Evolutionary conservation across 2,329 filamentous ascomycete genomes (phyloP), one percentile per base, ranked within the genome.

Genomic region (Pseudogymnoascus sp.): DNA sequence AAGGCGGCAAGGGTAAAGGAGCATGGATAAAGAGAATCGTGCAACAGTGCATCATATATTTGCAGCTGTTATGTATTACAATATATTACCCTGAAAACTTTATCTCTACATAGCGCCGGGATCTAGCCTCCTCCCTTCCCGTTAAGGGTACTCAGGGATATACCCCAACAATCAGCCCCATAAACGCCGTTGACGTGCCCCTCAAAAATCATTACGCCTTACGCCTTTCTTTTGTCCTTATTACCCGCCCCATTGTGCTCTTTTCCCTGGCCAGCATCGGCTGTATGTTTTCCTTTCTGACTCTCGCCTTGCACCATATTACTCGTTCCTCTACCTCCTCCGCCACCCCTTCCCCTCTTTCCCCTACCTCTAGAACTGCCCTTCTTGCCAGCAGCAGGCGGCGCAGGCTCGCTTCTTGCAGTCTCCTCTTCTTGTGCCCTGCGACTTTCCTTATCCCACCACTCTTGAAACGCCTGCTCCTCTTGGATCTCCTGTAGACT

Each of bases 391-490:
- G 21, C 36, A 39, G 35, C 38, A 59, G 27, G 27, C 4, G 12
- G 33, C 9, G 64, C 63, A 38, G 68, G 48, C 13, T 55, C 48
- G 15, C 48, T 68, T 60, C 71, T 35, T 10, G 25, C 41, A 1
- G 17, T 71, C 55, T 70, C 68, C 62, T 72, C 69, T 67, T 88
- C 84, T 66, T 88, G 87, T 38, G 88, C 84, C 29, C 89, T 81
- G 64, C 82, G 81, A 69, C 87, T 91, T 74, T 96, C 92, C 65
- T 89, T 86, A 67, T 95, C 91, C 92, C 92, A 96, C 92, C 92
- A 96, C 72, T 95, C 87, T 72, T 97, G 91, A 72, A 99, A 99
- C 60, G 91, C 91, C 72, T 99, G 94, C 75, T 99, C 94, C 67
- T 94, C 86, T 73, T 99, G 94, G 63, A 99, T 99, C 66, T 97